Evolutionary conservation across 73 alveolate genomes (phyloP), one percentile per base, ranked within the genome.

Genomic region (Stentor roeselii): DNA sequence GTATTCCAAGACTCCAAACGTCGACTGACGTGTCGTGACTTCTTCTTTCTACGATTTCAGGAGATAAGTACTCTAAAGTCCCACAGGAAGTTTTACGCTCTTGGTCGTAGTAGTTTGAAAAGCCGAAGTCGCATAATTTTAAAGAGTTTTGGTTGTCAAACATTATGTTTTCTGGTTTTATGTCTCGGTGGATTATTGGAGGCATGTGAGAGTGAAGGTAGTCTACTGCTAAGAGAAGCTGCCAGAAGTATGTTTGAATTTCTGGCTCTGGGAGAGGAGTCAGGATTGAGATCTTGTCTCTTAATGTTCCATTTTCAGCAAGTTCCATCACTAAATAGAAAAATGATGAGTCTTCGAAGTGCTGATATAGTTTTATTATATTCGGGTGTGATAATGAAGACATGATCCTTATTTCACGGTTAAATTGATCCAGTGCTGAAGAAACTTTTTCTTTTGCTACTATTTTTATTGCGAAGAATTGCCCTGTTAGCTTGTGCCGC

Each of bases 331-430:
- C 90, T 37, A 96, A 90, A 88, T 96, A 96, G 84, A 94, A 96
- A 85, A 92, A 94, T 85, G 94, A 95, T 76, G 93, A 96, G 83
- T 96, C 99, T 91, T 96, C 99, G 90, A 92, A 96, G 86, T 96
- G 98, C 60, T 96, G 92, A 83, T 82, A 91, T 39, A 96, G 96
- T 89, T 94, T 95, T 37, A 96, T 93, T 76, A 96, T 95, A 78
- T 96, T 93, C 36, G 98, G 96, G 84, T 96, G 99, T 39, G 88
- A 89, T 87, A 96, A 82, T 82, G 82, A 91, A 76, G 92, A 93
- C 98, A 95, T 89, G 75, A 96, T 95, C 88, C 95, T 94, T 50
- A 96, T 93, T 88, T 96, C 99, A 58, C 98, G 86, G 87, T 96
- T 94, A 78, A 96, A 90, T 87, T 96, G 94, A 77, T 94, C 98